These are phyloP conservation scores for Venturiaceae sp. DNA, from an alignment of 2,329 filamentous ascomycete genomes.

Conservation along the genomic window DNA sequence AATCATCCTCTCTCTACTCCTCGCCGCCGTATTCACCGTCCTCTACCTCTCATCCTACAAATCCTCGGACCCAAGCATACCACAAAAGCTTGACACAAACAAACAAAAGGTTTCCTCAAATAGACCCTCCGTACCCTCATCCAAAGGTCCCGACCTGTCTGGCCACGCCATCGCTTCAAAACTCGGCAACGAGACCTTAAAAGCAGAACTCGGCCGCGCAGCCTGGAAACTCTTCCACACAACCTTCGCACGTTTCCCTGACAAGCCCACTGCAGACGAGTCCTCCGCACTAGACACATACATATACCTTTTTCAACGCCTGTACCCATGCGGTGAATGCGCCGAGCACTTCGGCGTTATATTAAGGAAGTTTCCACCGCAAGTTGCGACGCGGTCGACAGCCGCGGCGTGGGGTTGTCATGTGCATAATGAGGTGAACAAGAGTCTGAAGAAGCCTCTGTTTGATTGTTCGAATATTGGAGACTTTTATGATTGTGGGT, in stretches of 20 bases:
- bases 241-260: slow-evolving; percentile 56
- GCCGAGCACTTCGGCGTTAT: slow-evolving; percentile 53
- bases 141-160: slow-evolving; percentile 33
- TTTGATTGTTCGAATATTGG: slow-evolving; percentile 58
- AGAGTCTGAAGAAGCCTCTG: slow-evolving; percentile 47
- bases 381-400: slow-evolving; percentile 50
- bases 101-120: slow-evolving; percentile 11
- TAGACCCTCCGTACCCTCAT: slow-evolving; percentile 9
- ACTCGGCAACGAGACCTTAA: slow-evolving; percentile 71
- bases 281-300: slow-evolving; percentile 49
- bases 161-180: slow-evolving; percentile 71
- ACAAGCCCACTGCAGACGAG: slow-evolving; percentile 51
- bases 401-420: slow-evolving; percentile 60
- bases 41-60: slow-evolving; percentile 48
- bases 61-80: slow-evolving; percentile 16
- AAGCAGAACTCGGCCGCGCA: slow-evolving; percentile 56
- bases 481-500: slow-evolving; percentile 59
- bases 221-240: slow-evolving; percentile 60
- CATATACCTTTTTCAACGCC: slow-evolving; percentile 53
- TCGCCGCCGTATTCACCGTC: slow-evolving; percentile 46
- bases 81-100: slow-evolving; percentile 13
- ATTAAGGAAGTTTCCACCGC: slow-evolving; percentile 52
- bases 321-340: slow-evolving; percentile 60
- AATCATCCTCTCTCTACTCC: slow-evolving; percentile 38
- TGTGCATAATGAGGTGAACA: slow-evolving; percentile 58